Conservation (phyloP, 768 basidiomycete species). For the Mycena galopus region DNA sequence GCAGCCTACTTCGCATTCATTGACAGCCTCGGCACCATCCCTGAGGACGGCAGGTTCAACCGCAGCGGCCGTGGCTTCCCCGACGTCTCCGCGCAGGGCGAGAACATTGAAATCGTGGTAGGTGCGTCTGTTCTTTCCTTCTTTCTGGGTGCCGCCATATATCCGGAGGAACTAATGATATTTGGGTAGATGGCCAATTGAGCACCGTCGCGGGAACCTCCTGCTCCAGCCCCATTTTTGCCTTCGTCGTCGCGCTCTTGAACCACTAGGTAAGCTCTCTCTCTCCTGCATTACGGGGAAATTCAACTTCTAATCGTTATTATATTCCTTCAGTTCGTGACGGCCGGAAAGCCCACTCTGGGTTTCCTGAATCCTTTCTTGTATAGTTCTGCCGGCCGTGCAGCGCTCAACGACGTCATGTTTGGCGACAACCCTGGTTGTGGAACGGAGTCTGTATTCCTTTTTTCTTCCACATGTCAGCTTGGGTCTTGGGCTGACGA, state of each 20-base stretch:
- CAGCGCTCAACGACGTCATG: constrained; percentile 55
- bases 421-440: constrained; percentile 54
- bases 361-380: constrained; percentile 46
- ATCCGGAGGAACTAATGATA: constrained; percentile 2
- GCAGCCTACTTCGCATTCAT: constrained; percentile 23
- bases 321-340: constrained; percentile 43
- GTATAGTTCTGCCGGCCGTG: constrained; percentile 46
- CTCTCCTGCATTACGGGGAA: constrained; percentile 2
- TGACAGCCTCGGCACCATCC: constrained; percentile 23
- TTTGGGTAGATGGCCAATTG: neutral
- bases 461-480: neutral
- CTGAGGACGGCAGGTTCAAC: constrained; percentile 42
- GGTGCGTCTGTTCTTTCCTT: constrained; percentile 2
- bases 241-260: constrained; percentile 56
- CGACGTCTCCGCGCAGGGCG: constrained; percentile 59
- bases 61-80: constrained; percentile 43
- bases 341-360: constrained; percentile 44
- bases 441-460: constrained; percentile 31
- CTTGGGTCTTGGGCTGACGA: neutral
- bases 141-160: constrained; percentile 5
- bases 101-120: constrained; percentile 39
- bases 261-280: constrained; percentile 47
- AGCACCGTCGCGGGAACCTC: constrained; percentile 56
- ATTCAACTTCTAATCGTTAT: constrained; percentile 3
- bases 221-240: constrained; percentile 56